A percentile compares a stretch with the other conserved stretches of the same genome.
Conservation (phyloP, 2,329 filamentous ascomycete genomes). For the Aspergillus sp. region DNA sequence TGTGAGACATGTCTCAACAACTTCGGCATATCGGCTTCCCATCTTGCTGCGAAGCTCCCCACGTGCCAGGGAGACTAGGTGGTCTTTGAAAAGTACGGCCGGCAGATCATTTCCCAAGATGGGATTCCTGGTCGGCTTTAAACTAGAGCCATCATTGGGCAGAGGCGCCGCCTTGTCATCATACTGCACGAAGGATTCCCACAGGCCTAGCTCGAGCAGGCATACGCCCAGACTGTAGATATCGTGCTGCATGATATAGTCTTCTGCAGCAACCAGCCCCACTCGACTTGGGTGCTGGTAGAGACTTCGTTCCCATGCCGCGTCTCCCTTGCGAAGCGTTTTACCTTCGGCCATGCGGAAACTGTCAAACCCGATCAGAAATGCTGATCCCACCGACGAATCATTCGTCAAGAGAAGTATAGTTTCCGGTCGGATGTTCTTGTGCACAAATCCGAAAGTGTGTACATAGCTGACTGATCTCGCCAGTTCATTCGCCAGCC, state of each 20-base stretch:
- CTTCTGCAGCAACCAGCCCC: background rate
- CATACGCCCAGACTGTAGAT: conserved; percentile 11
- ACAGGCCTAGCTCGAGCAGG: conserved; percentile 6
- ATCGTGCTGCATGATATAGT: conserved; percentile 11
- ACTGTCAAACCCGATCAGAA: conserved; percentile 46
- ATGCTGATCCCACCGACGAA: conserved; percentile 16
- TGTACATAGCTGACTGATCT: conserved; percentile 39
- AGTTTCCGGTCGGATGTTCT: conserved; percentile 46
- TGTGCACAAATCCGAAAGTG: conserved; percentile 46
- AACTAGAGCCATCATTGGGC: background rate
- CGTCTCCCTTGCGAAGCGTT: conserved; percentile 37
- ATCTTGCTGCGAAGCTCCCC: background rate
- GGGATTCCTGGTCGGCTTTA: background rate
- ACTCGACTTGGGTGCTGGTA: conserved; percentile 49
- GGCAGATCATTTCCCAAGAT: background rate
- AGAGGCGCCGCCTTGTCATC: background rate
- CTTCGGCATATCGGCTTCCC: conserved; percentile 24
- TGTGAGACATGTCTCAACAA: conserved; percentile 37
- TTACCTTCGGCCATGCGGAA: conserved; percentile 36
- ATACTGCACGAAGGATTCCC: conserved; percentile 6
- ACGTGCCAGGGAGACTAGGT: background rate
- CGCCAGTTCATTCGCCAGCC: conserved; percentile 29
- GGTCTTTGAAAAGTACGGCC: background rate
- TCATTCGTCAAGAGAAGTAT: conserved; percentile 10
- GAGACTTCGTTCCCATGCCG: conserved; percentile 37